Conservation (phyloP, 805 yeast species). For the Suhomyces prunicola region DNA sequence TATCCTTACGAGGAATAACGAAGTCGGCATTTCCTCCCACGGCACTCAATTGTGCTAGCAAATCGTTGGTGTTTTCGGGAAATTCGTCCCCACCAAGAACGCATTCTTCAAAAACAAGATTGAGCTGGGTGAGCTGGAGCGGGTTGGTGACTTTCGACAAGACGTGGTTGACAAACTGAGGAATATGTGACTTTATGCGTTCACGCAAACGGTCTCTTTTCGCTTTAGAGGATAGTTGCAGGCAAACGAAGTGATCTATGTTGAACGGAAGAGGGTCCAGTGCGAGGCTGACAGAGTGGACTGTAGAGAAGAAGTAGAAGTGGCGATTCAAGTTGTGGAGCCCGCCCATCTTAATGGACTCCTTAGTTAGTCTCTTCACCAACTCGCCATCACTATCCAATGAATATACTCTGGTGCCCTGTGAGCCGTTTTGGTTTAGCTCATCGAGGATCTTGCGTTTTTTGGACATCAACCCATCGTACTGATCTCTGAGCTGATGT, state of each 20-base stretch:
- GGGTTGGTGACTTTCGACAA: slow-evolving; percentile 6
- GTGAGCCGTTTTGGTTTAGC: slow-evolving; percentile 32
- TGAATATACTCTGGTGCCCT: slow-evolving; percentile 13
- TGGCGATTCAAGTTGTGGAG: slow-evolving; percentile 14
- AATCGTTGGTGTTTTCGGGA: background rate
- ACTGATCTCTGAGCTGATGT: slow-evolving; percentile 13
- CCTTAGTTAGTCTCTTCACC: slow-evolving; percentile 20
- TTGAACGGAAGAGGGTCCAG: slow-evolving; percentile 1
- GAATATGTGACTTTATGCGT: background rate
- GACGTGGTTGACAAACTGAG: slow-evolving; percentile 7
- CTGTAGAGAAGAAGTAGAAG: slow-evolving; percentile 20
- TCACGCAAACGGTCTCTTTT: background rate
- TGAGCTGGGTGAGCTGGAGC: slow-evolving; percentile 2
- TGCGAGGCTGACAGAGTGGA: background rate
- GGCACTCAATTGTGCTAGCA: background rate
- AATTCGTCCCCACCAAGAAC: background rate
- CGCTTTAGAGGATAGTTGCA: background rate
- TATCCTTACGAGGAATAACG: background rate
- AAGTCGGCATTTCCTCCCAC: background rate
- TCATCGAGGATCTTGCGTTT: slow-evolving; percentile 20
- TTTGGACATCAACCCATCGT: slow-evolving; percentile 10
- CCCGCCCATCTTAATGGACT: slow-evolving; percentile 8
- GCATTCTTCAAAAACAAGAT: background rate
- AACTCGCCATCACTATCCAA: slow-evolving; percentile 15
- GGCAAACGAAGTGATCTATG: slow-evolving; percentile 3